Evolutionary conservation across 225 moss, liverwort and hornwort species (phyloP), one percentile per base, ranked within the genome.

Genomic region (Sphagnum contortum): DNA sequence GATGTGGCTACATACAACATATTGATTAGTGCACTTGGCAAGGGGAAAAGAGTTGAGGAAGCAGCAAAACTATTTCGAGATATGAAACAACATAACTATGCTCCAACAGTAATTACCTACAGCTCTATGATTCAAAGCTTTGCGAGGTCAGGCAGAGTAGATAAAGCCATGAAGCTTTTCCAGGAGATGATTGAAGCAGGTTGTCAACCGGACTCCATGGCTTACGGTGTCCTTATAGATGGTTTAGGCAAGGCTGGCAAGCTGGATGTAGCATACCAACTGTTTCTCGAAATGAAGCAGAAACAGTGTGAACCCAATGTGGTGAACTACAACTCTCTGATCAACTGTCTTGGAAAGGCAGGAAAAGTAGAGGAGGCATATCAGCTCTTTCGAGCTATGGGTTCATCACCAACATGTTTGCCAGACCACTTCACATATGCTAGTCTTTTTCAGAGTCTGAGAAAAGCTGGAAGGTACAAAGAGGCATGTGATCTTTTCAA

Each of bases 151-250:
- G 67, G 67, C n/a, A 58, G 58, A 57, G 67, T 67, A 6, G 67
- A 67, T 4, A 57, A 67, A 59, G 67, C 58, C 12, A 9, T 67
- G 14, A 67, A 59, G 49, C 47, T 67, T 4, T 67, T 67, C 9
- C 7, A 49, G 44, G 67, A 67, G 48, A 67, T 67, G 67, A 67
- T 57, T 14, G 13, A 46, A 48, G 57, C 14, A 10, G 67, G 67
- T 57, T 67, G 67, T 50, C 57, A 44, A 67, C 67, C 67, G 1
- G 67, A 67, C 59, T 67, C 67, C 48, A 67, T 67, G 57, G 67
- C 67, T 9, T 67, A 67, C 29, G 59, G 67, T 29, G 59, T 67
- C 13, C 67, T 67, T 49, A 67, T 67, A 57, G 67, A 67, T 4
- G 49, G 67, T 57, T 58, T 67, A 49, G 67, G 67, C 57, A 67